Percentiles rank a stretch among this genome's conserved stretches.
phyloP scores from a whole-genome alignment of 73 alveolate genomes.

The Uronychia binucleata region DNA sequence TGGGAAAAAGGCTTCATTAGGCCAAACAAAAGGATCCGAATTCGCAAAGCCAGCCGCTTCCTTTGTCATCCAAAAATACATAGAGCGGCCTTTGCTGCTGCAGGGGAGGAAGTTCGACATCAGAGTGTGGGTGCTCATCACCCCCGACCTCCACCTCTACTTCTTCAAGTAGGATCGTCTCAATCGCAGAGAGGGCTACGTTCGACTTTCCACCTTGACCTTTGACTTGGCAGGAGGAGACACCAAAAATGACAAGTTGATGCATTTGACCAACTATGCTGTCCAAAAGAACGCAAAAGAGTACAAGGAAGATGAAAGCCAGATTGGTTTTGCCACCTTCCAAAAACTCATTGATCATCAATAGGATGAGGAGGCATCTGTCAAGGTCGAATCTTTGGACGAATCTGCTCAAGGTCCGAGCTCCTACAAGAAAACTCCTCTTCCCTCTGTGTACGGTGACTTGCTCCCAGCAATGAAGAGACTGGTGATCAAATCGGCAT shows the following conservation, averaged over 20 bases:
- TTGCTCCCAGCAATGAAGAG: slow-evolving; percentile 52
- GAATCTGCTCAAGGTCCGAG: neutral
- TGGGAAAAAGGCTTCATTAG: no score
- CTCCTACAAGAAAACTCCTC: neutral
- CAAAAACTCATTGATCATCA: neutral
- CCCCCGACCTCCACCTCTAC: neutral
- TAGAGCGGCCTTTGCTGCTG: slow-evolving; percentile 77
- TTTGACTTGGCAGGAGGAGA: neutral
- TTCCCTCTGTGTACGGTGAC: slow-evolving; percentile 23
- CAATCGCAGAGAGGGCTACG: neutral
- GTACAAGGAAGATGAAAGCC: neutral
- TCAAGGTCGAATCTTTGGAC: neutral
- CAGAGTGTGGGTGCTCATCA: slow-evolving; percentile 73
- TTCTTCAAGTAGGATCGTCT: neutral
- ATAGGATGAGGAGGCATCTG: neutral
- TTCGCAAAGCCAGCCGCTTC: slow-evolving; percentile 20
- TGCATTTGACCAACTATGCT: neutral
- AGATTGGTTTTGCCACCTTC: neutral
- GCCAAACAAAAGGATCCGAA: no score
- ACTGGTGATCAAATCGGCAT: slow-evolving; percentile 38
- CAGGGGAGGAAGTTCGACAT: slow-evolving; percentile 82
- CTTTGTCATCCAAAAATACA: slow-evolving; percentile 77
- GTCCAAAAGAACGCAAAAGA: neutral
- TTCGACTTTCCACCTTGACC: neutral
- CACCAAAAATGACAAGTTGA: neutral